These are phyloP conservation scores for Gleditsia sinensis DNA, from an alignment of 306 rosid species.

Conservation along the genomic window DNA sequence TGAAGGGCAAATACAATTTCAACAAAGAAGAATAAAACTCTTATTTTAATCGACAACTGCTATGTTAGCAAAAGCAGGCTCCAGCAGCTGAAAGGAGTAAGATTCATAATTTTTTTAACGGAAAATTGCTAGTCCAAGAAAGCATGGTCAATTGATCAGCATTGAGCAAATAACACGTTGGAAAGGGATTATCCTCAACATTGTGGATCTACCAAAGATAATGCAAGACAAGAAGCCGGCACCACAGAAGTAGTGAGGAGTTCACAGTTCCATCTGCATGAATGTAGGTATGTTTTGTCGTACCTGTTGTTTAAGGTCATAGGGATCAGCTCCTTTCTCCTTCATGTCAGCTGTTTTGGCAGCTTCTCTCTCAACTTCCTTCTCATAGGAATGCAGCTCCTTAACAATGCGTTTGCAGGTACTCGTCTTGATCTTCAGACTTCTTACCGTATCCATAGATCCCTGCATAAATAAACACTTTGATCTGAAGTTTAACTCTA, in stretches of 20 bases:
- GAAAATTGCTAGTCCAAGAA: background rate
- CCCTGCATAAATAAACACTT: slow-evolving; percentile 1
- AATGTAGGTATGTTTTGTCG: background rate
- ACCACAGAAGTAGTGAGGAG: background rate
- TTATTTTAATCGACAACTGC: background rate
- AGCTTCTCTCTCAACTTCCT: slow-evolving; percentile 88
- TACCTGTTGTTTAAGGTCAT: slow-evolving; percentile 94
- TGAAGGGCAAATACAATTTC: too few relatives aligned
- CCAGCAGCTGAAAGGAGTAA: background rate
- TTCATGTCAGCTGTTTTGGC: slow-evolving; percentile 86
- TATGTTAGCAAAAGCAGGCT: background rate
- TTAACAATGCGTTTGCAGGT: slow-evolving; percentile 79
- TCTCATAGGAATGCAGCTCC: slow-evolving; percentile 86
- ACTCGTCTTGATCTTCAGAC: slow-evolving; percentile 74
- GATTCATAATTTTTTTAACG: background rate
- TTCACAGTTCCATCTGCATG: background rate
- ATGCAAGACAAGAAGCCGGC: background rate
- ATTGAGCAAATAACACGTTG: background rate
- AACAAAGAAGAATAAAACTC: background rate
- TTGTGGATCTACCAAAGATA: background rate
- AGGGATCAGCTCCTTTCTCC: slow-evolving; percentile 77
- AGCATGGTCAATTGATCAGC: background rate
- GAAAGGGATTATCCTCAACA: background rate
- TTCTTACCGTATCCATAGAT: slow-evolving; percentile 65
- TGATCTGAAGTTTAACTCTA: background rate